Evolutionary conservation across 1,284 basidiomycete genomes (phyloP).

Genomic region (Coniferiporia weirii): DNA sequence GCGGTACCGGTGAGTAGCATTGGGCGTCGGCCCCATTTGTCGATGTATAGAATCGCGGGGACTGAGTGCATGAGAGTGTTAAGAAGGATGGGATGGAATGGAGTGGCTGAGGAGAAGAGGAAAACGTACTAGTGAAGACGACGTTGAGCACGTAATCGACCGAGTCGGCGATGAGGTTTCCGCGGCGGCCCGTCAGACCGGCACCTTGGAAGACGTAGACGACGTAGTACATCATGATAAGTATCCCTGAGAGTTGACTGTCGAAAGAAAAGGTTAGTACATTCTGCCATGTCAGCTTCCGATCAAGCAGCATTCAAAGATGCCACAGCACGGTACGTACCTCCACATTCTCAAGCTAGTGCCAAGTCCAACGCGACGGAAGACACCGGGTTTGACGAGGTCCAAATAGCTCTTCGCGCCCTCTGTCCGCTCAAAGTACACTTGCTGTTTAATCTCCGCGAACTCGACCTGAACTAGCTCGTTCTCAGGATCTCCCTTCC

Average conservation of each 20-base stretch:
- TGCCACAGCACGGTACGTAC: slow-evolving; percentile 37
- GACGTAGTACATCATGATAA: background rate
- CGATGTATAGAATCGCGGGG: slow-evolving; percentile 73
- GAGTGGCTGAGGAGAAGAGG: background rate
- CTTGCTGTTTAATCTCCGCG: slow-evolving; percentile 74
- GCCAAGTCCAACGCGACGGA: slow-evolving; percentile 55
- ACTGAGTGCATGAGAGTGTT: slow-evolving; percentile 26
- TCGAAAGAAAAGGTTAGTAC: slow-evolving; percentile 30
- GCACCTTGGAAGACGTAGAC: slow-evolving; percentile 70
- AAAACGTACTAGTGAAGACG: slow-evolving; percentile 40
- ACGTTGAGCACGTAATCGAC: slow-evolving; percentile 79
- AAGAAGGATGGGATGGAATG: no score
- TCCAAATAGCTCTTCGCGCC: slow-evolving; percentile 70
- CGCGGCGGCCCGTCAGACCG: slow-evolving; percentile 63
- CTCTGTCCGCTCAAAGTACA: slow-evolving; percentile 63
- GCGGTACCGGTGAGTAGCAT: slow-evolving; percentile 62
- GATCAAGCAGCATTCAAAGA: slow-evolving; percentile 34
- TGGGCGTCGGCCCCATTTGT: slow-evolving; percentile 75
- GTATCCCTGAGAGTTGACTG: background rate
- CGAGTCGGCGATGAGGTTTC: slow-evolving; percentile 70
- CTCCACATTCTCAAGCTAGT: slow-evolving; percentile 61
- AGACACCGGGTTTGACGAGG: slow-evolving; percentile 53
- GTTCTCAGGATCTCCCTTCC: slow-evolving; percentile 56
- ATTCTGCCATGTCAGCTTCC: slow-evolving; percentile 66
- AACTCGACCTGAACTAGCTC: slow-evolving; percentile 74